Evolutionary conservation across 2,329 filamentous ascomycete genomes (phyloP).

Genomic region (Botryosphaeria dothidea): DNA sequence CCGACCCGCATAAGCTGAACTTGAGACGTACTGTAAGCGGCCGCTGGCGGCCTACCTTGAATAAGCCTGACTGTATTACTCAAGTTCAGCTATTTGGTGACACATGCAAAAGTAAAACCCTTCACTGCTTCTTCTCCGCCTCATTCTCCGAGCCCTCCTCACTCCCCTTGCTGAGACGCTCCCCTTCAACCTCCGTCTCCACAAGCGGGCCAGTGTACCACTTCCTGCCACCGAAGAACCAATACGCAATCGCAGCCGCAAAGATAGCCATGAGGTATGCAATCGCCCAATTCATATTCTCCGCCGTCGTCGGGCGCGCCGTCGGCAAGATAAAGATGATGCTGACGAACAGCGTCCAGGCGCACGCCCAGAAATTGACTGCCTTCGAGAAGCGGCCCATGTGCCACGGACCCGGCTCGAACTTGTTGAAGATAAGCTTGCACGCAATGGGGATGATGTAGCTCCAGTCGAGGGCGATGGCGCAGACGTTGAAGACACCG

Average conservation of each 20-base stretch:
- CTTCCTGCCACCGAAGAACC: slow-evolving; percentile 21
- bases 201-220: slow-evolving; percentile 25
- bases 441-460: slow-evolving; percentile 64
- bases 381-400: slow-evolving; percentile 19
- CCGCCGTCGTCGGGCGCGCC: slow-evolving; percentile 19
- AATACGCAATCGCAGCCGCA: slow-evolving; percentile 19
- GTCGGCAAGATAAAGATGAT: slow-evolving; percentile 24
- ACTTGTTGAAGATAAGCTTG: slow-evolving; percentile 66
- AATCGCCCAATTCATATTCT: slow-evolving; percentile 25
- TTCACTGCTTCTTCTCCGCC: neutral
- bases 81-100: too few relatives aligned
- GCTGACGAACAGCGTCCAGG: slow-evolving; percentile 21
- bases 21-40: too few relatives aligned
- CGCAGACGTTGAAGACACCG: too few relatives aligned
- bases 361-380: slow-evolving; percentile 22
- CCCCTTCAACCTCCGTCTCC: slow-evolving; percentile 12
- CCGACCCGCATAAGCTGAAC: too few relatives aligned
- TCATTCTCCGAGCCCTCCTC: neutral
- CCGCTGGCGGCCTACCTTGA: too few relatives aligned
- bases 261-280: slow-evolving; percentile 22
- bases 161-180: neutral
- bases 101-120: too few relatives aligned
- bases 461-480: slow-evolving; percentile 57
- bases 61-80: too few relatives aligned
- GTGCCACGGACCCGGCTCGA: slow-evolving; percentile 23